Conservation (phyloP, 225 moss, liverwort and hornwort genomes). For the Pleurozium schreberi region DNA sequence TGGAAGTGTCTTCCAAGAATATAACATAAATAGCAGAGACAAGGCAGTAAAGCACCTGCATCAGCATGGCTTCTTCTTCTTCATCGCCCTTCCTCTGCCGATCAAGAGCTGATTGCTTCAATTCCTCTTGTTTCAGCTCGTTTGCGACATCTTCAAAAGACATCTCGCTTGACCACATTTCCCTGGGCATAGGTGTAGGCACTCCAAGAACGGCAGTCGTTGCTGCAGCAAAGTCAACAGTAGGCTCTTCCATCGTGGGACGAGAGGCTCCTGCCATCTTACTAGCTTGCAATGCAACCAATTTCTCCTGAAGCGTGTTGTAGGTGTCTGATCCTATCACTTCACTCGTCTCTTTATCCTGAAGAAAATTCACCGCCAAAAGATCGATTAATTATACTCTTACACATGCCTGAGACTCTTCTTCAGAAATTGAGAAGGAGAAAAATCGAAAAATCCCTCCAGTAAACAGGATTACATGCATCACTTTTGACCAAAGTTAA, state of each 20-base stretch:
- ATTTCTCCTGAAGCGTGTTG: slow-evolving; percentile 80
- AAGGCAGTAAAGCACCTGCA: slow-evolving; percentile 18
- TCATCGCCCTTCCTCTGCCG: slow-evolving; percentile 75
- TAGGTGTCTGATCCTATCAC: slow-evolving; percentile 87
- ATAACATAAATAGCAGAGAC: neutral
- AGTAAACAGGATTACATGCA: neutral
- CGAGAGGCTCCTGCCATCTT: slow-evolving; percentile 32
- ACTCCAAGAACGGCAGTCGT: slow-evolving; percentile 79
- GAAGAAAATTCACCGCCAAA: neutral
- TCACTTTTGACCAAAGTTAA: neutral
- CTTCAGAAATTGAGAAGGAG: neutral
- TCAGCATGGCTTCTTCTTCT: slow-evolving; percentile 76
- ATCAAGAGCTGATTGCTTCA: slow-evolving; percentile 26
- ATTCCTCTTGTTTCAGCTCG: slow-evolving; percentile 52
- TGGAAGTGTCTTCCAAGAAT: neutral
- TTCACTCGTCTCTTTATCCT: slow-evolving; percentile 75
- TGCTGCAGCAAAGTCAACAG: slow-evolving; percentile 89
- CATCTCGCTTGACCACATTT: slow-evolving; percentile 47
- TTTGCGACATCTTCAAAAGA: slow-evolving; percentile 56
- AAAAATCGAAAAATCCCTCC: neutral
- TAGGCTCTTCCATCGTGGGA: slow-evolving; percentile 46
- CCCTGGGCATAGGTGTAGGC: slow-evolving; percentile 67
- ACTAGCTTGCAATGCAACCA: slow-evolving; percentile 67
- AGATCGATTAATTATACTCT: neutral
- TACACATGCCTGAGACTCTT: neutral